phyloP scores from a whole-genome alignment of 139 green algal species.

The Axilococcus clingmanii region DNA sequence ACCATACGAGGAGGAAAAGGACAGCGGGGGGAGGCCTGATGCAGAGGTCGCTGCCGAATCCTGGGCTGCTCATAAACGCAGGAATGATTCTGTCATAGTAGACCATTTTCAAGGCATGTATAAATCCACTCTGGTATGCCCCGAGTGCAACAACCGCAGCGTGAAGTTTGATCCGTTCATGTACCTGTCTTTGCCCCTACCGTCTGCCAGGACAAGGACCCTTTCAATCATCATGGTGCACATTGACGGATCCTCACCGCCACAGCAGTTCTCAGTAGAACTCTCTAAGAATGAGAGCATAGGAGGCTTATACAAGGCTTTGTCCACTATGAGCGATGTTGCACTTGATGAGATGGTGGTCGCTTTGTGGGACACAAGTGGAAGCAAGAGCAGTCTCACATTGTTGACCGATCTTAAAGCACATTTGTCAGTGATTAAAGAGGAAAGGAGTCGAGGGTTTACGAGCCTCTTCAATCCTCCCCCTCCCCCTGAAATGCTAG shows the following conservation, averaged over 20 bases:
- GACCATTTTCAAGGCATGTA: slow-evolving; percentile 78
- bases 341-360: too few relatives aligned
- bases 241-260: slow-evolving; percentile 28
- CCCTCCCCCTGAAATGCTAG: too few relatives aligned
- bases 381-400: too few relatives aligned
- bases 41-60: slow-evolving; percentile 66
- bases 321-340: slow-evolving; percentile 17
- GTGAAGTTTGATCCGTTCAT: slow-evolving; percentile 96
- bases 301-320: slow-evolving; percentile 25
- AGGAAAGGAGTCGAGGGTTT: too few relatives aligned
- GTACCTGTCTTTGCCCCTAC: slow-evolving; percentile 90
- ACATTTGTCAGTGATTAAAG: too few relatives aligned
- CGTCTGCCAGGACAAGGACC: slow-evolving; percentile 28
- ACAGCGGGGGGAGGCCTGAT: slow-evolving; percentile 63
- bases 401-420: too few relatives aligned
- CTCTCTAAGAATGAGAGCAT: slow-evolving; percentile 36
- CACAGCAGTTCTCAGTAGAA: slow-evolving; percentile 23
- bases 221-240: slow-evolving; percentile 50
- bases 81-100: slow-evolving; percentile 88
- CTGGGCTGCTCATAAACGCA: slow-evolving; percentile 69
- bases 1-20: slow-evolving; percentile 84
- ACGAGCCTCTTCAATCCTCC: too few relatives aligned
- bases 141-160: slow-evolving; percentile 56
- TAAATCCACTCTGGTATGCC: slow-evolving; percentile 83
- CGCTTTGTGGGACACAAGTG: too few relatives aligned